A percentile compares a stretch with the other conserved stretches of the same genome.
phyloP scores from a whole-genome alignment of 2,329 filamentous ascomycete genomes.

The Canariomyces notabilis region DNA sequence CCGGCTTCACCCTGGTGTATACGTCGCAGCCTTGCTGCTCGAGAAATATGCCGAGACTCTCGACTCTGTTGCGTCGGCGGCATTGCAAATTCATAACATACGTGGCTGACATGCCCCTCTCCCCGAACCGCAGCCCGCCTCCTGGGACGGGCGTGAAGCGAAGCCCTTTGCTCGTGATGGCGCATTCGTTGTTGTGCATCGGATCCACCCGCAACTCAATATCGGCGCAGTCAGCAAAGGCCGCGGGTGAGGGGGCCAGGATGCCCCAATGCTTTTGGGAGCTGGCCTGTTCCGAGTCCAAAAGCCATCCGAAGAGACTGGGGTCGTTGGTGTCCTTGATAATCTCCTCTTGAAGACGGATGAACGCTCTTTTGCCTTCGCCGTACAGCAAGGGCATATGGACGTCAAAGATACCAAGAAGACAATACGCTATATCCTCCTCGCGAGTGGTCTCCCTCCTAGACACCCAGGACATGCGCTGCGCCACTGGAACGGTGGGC shows the following conservation, averaged over 20 bases:
- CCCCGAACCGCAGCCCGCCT: not conserved
- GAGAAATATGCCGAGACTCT: conserved; percentile 12
- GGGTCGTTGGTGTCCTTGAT: conserved; percentile 13
- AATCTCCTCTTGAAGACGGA: conserved; percentile 17
- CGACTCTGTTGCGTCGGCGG: not conserved
- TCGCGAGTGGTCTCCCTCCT: not conserved
- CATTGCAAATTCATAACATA: conserved; percentile 16
- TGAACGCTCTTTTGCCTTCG: conserved; percentile 15
- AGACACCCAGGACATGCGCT: not conserved
- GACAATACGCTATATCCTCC: conserved; percentile 15
- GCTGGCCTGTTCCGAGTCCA: not conserved
- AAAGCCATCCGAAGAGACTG: conserved; percentile 11
- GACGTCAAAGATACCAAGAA: conserved; percentile 15
- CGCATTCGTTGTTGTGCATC: conserved; percentile 16
- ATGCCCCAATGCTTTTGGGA: conserved; percentile 12
- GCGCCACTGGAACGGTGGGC: not conserved
- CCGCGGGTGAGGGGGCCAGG: conserved; percentile 9
- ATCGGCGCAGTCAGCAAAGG: conserved; percentile 6
- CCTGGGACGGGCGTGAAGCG: conserved; percentile 13
- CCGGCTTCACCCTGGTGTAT: conserved; percentile 11
- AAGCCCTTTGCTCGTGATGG: conserved; percentile 19
- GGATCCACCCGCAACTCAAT: conserved; percentile 7
- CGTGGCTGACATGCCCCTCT: not conserved
- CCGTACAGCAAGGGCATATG: conserved; percentile 18
- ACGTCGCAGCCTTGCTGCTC: conserved; percentile 17